Evolutionary conservation across 129 eudicot genomes (phyloP).

Genomic region (Pseudognaphalium luteoalbum): DNA sequence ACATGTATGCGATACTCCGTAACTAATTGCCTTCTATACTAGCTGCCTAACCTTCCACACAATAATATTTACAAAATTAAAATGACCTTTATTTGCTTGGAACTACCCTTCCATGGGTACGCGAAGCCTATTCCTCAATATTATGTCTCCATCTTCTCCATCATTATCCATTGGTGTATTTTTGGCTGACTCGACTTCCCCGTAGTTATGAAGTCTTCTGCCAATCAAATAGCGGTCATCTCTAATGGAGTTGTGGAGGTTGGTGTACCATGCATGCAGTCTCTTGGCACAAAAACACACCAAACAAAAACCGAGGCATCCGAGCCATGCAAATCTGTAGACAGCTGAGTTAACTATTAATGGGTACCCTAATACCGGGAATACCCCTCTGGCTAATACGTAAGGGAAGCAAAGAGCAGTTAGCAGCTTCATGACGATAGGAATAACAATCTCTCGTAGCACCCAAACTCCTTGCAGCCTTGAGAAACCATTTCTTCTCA

Average conservation of each 20-base stretch:
- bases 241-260: slow-evolving; percentile 82
- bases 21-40: background rate
- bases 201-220: slow-evolving; percentile 84
- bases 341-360: slow-evolving; percentile 84
- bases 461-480: slow-evolving; percentile 90
- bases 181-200: slow-evolving; percentile 40
- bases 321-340: slow-evolving; percentile 90
- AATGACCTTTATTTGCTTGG: background rate
- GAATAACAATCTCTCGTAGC: slow-evolving; percentile 79
- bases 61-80: slow-evolving; percentile 9
- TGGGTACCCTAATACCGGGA: slow-evolving; percentile 89
- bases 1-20: background rate
- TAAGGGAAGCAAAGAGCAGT: slow-evolving; percentile 94
- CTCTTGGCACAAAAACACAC: slow-evolving; percentile 74
- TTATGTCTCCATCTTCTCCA: background rate
- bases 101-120: background rate
- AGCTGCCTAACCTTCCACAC: slow-evolving; percentile 5
- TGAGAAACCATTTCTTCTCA: slow-evolving; percentile 85
- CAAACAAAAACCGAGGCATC: slow-evolving; percentile 66
- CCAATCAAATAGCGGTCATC: slow-evolving; percentile 94
- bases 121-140: background rate
- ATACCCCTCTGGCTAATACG: slow-evolving; percentile 80
- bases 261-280: slow-evolving; percentile 84
- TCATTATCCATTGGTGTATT: background rate
- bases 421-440: slow-evolving; percentile 80